Base-by-base conservation (phyloP, 1,284 basidiomycete genomes). In the Apiotrichum domesticum region DNA sequence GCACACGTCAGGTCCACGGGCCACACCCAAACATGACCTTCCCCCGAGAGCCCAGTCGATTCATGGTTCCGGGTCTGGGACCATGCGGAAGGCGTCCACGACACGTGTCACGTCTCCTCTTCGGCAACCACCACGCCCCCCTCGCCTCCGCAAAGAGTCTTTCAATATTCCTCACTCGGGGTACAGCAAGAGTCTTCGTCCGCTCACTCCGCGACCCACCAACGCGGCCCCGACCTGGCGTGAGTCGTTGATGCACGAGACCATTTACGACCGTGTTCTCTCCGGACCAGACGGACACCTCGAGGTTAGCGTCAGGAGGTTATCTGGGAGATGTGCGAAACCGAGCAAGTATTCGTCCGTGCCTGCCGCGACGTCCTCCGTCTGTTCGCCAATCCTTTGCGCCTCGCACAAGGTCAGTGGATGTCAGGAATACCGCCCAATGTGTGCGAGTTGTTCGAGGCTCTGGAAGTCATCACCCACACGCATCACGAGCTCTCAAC, bases 381-480 rank as follows among this genome's bases (percentile, higher is more conserved):
- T 6, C 73, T 86, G 4, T 92, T 91, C 67, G 82, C 89, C 33
- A 77, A 84, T 4, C 90, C 91, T 0, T 79, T 95, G 4, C 84
- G 88, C 8, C 71, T 69, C 0, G 79, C 83, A 3, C 81, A 84
- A 63, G 82, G 87, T 53, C 83, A 79, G 2, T 94, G 90, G 88
- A 85, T 94, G 42, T 77, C 82, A 3, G 90, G 90, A 3, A 75
- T 94, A 15, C 88, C 90, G 0, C 62, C 77, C 0, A 81, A 83
- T 35, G 79, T 90, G 7, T 80, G 84, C 4, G 81, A 84, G 14
- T 79, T 92, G 34, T 85, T 94, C 61, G 89, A 91, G 70, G 88
- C 87, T 83, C 77, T 93, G 48, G 89, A 92, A 65, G 87, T 88
- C 62, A 88, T 95, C 59, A 79, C 86, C 11, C 84, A 86, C 57